Evolutionary conservation across 1,284 basidiomycete species (phyloP).

Genomic region (Polyporus tsugae): DNA sequence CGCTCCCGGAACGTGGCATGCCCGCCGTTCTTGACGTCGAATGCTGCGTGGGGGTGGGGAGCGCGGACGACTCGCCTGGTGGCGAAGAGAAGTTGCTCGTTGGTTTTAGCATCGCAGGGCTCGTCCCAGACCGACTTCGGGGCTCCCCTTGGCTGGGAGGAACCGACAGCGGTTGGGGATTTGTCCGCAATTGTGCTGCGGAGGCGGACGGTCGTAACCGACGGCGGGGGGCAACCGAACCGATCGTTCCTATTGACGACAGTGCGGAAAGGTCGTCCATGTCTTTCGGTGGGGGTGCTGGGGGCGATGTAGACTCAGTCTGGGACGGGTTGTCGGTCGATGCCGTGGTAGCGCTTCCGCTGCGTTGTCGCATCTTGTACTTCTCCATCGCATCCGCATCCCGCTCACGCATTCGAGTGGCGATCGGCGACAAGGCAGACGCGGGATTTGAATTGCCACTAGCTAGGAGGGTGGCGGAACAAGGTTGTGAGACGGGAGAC

Average conservation of each 20-base stretch:
- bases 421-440: constrained; percentile 73
- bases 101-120: constrained; percentile 54
- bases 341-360: constrained; percentile 74
- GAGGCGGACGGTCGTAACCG: constrained; percentile 77
- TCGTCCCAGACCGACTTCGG: constrained; percentile 74
- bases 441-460: constrained; percentile 45
- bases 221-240: constrained; percentile 63
- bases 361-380: constrained; percentile 79
- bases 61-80: constrained; percentile 28
- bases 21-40: constrained; percentile 31
- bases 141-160: constrained; percentile 43
- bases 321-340: constrained; percentile 75
- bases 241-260: constrained; percentile 55
- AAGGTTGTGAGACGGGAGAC: constrained; percentile 52
- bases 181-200: constrained; percentile 74
- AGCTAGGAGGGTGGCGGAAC: constrained; percentile 44
- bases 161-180: constrained; percentile 46
- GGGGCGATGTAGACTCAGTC: constrained; percentile 58
- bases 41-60: constrained; percentile 41
- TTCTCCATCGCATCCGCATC: constrained; percentile 88
- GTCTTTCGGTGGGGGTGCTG: constrained; percentile 57
- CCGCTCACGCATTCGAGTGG: constrained; percentile 77
- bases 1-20: constrained; percentile 34
- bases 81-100: constrained; percentile 47
- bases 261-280: constrained; percentile 64